Evolutionary conservation across 441 rosid genomes (phyloP), one percentile per base, ranked within the genome.

Genomic region (Adansonia gregorii): DNA sequence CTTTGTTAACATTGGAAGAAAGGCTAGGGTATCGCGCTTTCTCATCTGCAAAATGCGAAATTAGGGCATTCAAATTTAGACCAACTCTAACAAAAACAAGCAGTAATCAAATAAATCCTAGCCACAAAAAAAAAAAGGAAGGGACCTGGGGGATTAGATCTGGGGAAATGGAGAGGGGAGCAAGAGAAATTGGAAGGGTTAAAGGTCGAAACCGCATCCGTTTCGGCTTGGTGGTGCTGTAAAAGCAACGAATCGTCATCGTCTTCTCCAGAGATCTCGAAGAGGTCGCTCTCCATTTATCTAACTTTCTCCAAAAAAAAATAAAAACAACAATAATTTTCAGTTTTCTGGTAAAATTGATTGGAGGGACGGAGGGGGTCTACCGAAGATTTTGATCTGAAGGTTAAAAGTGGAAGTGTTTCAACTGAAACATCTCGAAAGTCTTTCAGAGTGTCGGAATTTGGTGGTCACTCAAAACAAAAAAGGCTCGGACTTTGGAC

Each of bases 211-310:
- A 82, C 84, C 60, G n/a, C 78, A 54, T 73, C 88, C 72, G 58
- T 71, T 52, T 8, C 31, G 8, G 46, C 9, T 31, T 54, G 24
- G 27, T 85, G 84, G 67, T 67, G 66, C 46, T 82, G 88, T n/a
- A 78, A 79, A 51, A 91, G 82, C 71, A 89, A 88, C 8, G 86
- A 85, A 80, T 88, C 89, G 73, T 87, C 35, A 27, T 27, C 91
- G 77, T 94, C 98, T 81, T 83, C 93, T 0, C 85, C 87, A 4
- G 91, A 88, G 61, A 94, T 87, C 86, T 94, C 96, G 35, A 88
- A 78, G 35, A 86, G 89, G 81, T 89, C 90, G 24, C 82, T 74
- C 54, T 88, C 95, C 97, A 90, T 89, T 75, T 67, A 24, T 61
- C 20, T 19, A 45, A 22, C 7, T 22, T 69, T 52, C 55, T 11